Base-by-base conservation (phyloP, 352 stramenopile genomes). In the Phytophthora aleatoria region DNA sequence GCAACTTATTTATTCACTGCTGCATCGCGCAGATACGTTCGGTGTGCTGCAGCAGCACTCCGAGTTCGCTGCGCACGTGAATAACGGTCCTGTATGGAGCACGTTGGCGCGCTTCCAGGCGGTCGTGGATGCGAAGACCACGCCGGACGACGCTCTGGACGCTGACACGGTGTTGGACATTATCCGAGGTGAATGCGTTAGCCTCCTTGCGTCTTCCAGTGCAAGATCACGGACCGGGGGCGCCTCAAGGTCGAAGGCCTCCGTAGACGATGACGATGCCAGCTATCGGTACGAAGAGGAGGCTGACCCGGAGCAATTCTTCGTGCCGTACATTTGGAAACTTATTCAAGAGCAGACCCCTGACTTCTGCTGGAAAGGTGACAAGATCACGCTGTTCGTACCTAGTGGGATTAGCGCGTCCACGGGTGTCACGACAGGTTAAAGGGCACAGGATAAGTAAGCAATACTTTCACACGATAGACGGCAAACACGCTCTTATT, bases 1-100 rank as follows among this genome's bases (percentile, higher is more conserved):
- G 12, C 86, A 94, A 73, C 81, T 94, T 78, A 93, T 95, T 86
- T 95, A 92, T 87, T 87, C 84, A 30, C 62, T 95, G 10, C 50
- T 95, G 30, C 88, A 95, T 55, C 80, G 79, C 20, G 76, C 79
- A 4, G 74, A 85, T 16, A 85, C 82, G 20, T 90, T 95, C 47
- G 35, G 61, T 9, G 61, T 50, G 12, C 59, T 95, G 60, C 72
- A 90, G 36, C 58, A 70, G 26, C 81, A 92, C 45, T 76, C 81
- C 0, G 81, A 89, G 53, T 84, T 93, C 31, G 57, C 76, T 8
- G 65, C 76, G 41, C 77, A 87, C 5, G 77, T 91, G 26, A 71
- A 90, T 50, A 87, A 89, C 24, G 74, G 77, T 3, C 79, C 74
- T 0, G 71, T 93, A 7, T 90, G 82, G 83, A 85, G 54, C 57